Percentiles rank a stretch among this genome's conserved stretches.
These are phyloP conservation scores for Coemansia sp. DNA, from an alignment of 192 early-diverging fungal genomes.

Conservation along the genomic window DNA sequence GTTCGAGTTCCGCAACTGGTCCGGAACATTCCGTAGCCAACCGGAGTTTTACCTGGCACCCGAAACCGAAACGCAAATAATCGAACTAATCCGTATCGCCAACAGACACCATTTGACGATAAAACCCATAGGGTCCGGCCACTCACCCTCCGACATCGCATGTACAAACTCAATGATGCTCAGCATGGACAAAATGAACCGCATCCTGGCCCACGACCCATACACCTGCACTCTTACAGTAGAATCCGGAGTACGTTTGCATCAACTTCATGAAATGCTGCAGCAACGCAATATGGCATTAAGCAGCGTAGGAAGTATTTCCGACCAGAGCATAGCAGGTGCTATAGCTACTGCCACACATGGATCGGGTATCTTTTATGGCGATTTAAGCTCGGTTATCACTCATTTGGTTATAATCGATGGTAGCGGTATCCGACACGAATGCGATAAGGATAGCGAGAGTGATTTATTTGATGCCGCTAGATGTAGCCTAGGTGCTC, in stretches of 20 bases:
- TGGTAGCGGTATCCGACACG: conserved; percentile 51
- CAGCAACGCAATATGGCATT: conserved; percentile 62
- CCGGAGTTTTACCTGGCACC: conserved; percentile 65
- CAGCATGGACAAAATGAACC: conserved; percentile 67
- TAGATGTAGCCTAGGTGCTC: conserved; percentile 65
- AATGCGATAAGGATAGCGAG: conserved; percentile 56
- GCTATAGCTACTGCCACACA: conserved; percentile 74
- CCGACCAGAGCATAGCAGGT: conserved; percentile 74
- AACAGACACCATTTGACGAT: conserved; percentile 47
- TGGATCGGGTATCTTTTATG: conserved; percentile 67
- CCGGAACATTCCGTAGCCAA: conserved; percentile 61
- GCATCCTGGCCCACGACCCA: conserved; percentile 50
- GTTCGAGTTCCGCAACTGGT: conserved; percentile 67
- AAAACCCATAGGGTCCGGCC: conserved; percentile 70
- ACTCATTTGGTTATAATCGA: conserved; percentile 63
- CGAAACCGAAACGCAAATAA: conserved; percentile 61
- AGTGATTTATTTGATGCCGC: conserved; percentile 67
- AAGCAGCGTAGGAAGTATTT: conserved; percentile 72
- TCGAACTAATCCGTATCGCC: conserved; percentile 56
- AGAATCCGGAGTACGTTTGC: conserved; percentile 66
- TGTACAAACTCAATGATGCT: conserved; percentile 68
- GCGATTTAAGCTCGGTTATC: conserved; percentile 63
- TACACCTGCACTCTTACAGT: conserved; percentile 59
- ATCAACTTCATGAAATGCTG: conserved; percentile 62
- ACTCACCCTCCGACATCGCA: conserved; percentile 76